Evolutionary conservation across 768 basidiomycete species (phyloP).

Genomic region (Clitopilus passeckerianus): DNA sequence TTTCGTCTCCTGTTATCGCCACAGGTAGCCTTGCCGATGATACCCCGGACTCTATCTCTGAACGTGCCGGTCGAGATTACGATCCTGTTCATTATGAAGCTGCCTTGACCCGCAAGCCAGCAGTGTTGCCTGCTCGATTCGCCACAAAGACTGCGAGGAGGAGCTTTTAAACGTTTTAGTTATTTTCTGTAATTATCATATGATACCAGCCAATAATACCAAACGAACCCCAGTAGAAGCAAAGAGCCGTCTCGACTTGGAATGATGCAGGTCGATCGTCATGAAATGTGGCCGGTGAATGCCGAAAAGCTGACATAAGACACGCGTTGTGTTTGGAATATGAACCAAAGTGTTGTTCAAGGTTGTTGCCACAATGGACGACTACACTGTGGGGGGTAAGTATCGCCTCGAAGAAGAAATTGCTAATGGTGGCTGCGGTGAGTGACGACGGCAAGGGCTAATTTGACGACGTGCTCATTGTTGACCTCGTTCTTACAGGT

Average conservation of each 20-base stretch:
- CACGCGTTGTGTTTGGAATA: constrained; percentile 1
- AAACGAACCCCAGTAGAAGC: not conserved
- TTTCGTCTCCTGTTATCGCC: too few relatives aligned
- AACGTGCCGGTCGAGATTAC: too few relatives aligned
- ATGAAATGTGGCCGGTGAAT: not conserved
- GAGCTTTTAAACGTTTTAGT: too few relatives aligned
- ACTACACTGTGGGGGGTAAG: constrained; percentile 63
- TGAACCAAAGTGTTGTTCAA: constrained; percentile 12
- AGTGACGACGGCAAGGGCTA: constrained; percentile 13
- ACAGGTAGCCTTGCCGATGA: too few relatives aligned
- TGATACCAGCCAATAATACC: too few relatives aligned
- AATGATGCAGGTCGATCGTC: not conserved
- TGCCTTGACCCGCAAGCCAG: too few relatives aligned
- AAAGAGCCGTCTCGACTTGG: not conserved
- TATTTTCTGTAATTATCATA: too few relatives aligned
- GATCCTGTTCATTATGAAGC: too few relatives aligned
- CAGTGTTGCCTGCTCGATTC: too few relatives aligned
- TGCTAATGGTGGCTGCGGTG: constrained; percentile 76
- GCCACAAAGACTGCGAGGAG: too few relatives aligned
- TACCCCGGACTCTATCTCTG: too few relatives aligned
- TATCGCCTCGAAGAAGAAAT: constrained; percentile 78
- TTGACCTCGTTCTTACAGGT: constrained; percentile 33
- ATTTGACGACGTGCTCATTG: not conserved
- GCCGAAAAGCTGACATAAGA: constrained; percentile 1
- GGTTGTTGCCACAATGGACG: constrained; percentile 6